Evolutionary conservation across 345 rosid genomes (phyloP), one percentile per base, ranked within the genome.

Genomic region (Mercurialis annua): DNA sequence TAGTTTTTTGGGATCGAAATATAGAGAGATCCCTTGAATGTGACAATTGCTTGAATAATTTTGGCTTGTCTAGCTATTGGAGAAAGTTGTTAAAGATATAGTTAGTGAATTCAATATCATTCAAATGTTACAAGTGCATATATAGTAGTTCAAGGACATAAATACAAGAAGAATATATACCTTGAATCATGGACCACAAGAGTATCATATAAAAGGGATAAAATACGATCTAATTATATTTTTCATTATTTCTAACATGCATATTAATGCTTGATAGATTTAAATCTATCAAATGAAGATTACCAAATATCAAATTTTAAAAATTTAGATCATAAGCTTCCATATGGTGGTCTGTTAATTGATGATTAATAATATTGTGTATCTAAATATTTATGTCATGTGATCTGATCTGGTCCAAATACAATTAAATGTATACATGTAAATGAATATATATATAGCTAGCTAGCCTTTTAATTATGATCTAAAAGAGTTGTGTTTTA

Each of bases 141-240:
- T 16, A 42, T 42, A 42, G 56, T n/a, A 18, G 59, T 55, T 55
- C 18, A 55, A 31, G 44, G 29, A 12, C 17, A 7, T 1, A 40
- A 6, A 31, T 5, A 31, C 17, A 15, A 60, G 0, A 48, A 48
- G 43, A 30, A 38, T 42, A 1, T 2, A 34, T 24, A 0, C 36
- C n/a, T 21, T 53, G 18, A 55, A 55, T 57, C 10, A 57, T 36
- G 60, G 69, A 24, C 26, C 50, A 24, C 33, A 50, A 49, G n/a
- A n/a, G 2, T 10, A 38, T 24, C 16, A 23, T 34, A 52, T 2
- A 36, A 65, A 36, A 65, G 4, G 20, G 57, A 64, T 64, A 23
- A 34, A 46, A 23, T 64, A 21, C 15, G 48, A 33, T n/a, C n/a
- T n/a, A n/a, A n/a, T n/a, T n/a, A n/a, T n/a, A n/a, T n/a, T n/a